Conservation (phyloP, 148 eudicot genomes). For the Chenopodium quinoa region DNA sequence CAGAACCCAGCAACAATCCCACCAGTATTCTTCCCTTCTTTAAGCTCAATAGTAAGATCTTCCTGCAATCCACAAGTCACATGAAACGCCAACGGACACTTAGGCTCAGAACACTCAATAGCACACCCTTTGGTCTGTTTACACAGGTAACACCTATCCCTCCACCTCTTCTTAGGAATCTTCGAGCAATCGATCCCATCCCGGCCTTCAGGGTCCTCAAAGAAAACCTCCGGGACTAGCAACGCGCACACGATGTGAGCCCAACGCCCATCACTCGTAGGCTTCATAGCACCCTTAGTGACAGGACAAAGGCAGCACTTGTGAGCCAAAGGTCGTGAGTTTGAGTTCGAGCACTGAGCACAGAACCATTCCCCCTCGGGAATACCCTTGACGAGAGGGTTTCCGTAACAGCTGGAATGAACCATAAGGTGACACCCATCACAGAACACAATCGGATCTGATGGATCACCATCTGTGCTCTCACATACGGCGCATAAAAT, state of each 20-base stretch:
- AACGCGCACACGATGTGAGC: constrained; percentile 83
- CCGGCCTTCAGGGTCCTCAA: constrained; percentile 66
- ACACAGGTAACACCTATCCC: constrained; percentile 60
- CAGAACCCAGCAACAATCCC: constrained; percentile 89
- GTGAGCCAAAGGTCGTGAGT: constrained; percentile 10
- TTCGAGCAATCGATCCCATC: constrained; percentile 65
- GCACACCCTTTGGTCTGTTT: constrained; percentile 54
- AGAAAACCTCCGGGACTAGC: constrained; percentile 83
- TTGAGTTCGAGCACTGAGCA: constrained; percentile 36
- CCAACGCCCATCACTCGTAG: constrained; percentile 57
- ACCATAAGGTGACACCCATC: constrained; percentile 94
- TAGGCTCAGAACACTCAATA: constrained; percentile 76
- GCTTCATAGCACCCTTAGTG: constrained; percentile 66
- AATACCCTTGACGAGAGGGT: constrained; percentile 52
- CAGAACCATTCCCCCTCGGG: constrained; percentile 98
- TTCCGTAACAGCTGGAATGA: constrained; percentile 75
- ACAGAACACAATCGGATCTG: constrained; percentile 86
- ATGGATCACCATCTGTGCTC: constrained; percentile 83
- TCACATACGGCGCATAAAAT: constrained; percentile 71
- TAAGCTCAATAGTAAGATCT: constrained; percentile 76
- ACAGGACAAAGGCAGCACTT: constrained; percentile 71
- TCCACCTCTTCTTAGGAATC: constrained; percentile 60
- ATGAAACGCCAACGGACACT: constrained; percentile 66
- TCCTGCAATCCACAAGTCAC: constrained; percentile 80
- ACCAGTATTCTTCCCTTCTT: constrained; percentile 50